Base-by-base conservation (phyloP, 1,139 yeast species). In the Spathaspora sp. region DNA sequence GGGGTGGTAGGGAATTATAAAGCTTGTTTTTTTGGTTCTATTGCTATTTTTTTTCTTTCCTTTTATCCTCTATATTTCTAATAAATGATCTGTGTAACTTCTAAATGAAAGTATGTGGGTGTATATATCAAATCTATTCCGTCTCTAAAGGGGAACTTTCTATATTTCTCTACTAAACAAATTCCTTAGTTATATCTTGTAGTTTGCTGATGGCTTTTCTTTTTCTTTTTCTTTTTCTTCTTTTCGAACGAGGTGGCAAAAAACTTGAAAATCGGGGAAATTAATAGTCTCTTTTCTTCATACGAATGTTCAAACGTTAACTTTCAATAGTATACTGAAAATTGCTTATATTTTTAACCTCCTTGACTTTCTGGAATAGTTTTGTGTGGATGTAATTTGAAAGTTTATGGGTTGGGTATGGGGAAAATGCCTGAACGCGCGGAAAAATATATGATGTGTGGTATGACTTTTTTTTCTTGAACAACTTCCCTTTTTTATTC, bases 11-110 rank as follows among this genome's bases (percentile, higher is more conserved):
- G 13, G 34, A n/a, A 7, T n/a, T n/a, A 4, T 29, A 15, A 15
- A 13, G 13, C 16, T 29, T 29, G 16, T 29, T 29, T 29, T 15
- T 29, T 7, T 29, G 23, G 23, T 4, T 20, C 11, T 26, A 10
- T 29, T 29, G 16, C 34, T 15, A 4, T 15, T 13, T n/a, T 29
- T 29, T 29, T 29, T 29, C 16, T 29, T 29, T 29, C 26, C 18
- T 37, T 37, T n/a, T 31, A 31, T 31, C 36, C 36, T 31, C 36
- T 31, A 31, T 31, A 15, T 31, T 13, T 31, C 36, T 31, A 31
- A 31, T 31, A 31, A 31, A 31, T 31, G 11, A 31, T 13, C 15
- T 31, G 17, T 31, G 15, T 13, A n/a, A 31, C 10, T 15, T 31
- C 36, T 31, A 31, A 31, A 31, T 31, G 36, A 31, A 31, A 13